These are phyloP conservation scores for Neofusicoccum laricinum DNA, from an alignment of 2,329 filamentous ascomycete genomes.

Conservation along the genomic window DNA sequence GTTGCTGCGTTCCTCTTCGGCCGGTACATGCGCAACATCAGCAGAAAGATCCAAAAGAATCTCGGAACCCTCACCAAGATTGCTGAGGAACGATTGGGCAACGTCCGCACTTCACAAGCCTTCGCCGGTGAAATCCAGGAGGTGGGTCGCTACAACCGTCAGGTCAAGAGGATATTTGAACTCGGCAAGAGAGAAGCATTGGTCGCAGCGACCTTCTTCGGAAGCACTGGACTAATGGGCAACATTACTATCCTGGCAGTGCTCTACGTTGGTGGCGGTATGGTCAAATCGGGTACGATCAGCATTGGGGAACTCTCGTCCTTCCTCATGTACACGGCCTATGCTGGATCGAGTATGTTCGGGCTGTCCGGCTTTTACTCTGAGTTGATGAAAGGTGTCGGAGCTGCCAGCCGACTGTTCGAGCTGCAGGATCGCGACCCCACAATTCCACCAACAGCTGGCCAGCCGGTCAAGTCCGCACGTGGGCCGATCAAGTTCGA, in stretches of 20 bases:
- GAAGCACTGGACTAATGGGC: conserved; percentile 80
- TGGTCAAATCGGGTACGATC: conserved; percentile 83
- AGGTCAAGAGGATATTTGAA: conserved; percentile 87
- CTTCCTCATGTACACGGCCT: conserved; percentile 98
- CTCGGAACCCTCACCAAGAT: conserved; percentile 92
- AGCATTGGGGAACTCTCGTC: conserved; percentile 89
- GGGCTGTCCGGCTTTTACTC: conserved; percentile 95
- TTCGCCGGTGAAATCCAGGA: conserved; percentile 93
- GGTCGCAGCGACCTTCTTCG: conserved; percentile 88
- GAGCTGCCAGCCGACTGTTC: conserved; percentile 92
- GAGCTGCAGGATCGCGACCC: conserved; percentile 90
- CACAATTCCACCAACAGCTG: conserved; percentile 82
- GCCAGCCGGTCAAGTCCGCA: conserved; percentile 74
- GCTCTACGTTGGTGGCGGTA: conserved; percentile 83
- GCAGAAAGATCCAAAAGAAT: conserved; percentile 89
- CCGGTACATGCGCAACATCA: conserved; percentile 81
- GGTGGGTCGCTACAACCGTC: conserved; percentile 84
- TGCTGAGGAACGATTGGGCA: conserved; percentile 94
- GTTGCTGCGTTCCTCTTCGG: conserved; percentile 91
- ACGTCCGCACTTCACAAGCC: conserved; percentile 93
- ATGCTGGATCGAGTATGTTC: conserved; percentile 80
- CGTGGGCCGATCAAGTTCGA: conserved; percentile 86
- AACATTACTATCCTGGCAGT: conserved; percentile 95
- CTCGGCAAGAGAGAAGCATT: conserved; percentile 84
- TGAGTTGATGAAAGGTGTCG: conserved; percentile 97